Base-by-base conservation (phyloP, 2,329 filamentous ascomycete genomes). In the Paecilomyces variotii region DNA sequence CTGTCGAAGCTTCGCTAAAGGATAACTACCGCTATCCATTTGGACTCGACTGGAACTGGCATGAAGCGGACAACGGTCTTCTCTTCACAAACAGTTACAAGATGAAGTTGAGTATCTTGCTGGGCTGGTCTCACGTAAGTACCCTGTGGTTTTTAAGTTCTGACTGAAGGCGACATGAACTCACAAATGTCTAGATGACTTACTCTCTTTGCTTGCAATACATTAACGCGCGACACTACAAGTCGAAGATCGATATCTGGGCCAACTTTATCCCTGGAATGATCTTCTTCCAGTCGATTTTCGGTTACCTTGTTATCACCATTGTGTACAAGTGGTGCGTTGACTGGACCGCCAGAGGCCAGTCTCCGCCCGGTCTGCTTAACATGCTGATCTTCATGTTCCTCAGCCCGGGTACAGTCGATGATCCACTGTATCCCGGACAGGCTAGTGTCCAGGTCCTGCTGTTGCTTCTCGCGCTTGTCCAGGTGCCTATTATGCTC, bases 381-480 rank as follows among this genome's bases (percentile, higher is more conserved):
- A 99, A 99, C 83, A 97, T 97, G 93, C 82, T 99, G 70, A 99
- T 99, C 70, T 97, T 97, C 83, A 99, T 99, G 95, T 99, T 99
- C 80, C 78, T 99, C 65, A 86, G 87, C 63, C 94, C 94, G 2
- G 91, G 91, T 56, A 89, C 76, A 0, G 78, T 88, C 27, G 70
- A 74, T 28, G 84, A 90, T 61, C 82, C 82, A 55, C 81, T 99
- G 4, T 99, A 96, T 73, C 72, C 79, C 25, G 90, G 90, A 50
- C 94, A 99, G 74, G 83, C 80, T 12, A 73, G 72, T 1, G 82
- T 99, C 0, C 94, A 99, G 74, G 78, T 90, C 11, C 73, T 89
- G 56, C 79, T 99, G 35, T 78, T 99, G 25, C 81, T 96, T 28
- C 75, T 97, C 63, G 95, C 94, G 2, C 81, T 97, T 56, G 71